Evolutionary conservation across 305 asterid genomes (phyloP).

Genomic region (Plantago lanceolata): DNA sequence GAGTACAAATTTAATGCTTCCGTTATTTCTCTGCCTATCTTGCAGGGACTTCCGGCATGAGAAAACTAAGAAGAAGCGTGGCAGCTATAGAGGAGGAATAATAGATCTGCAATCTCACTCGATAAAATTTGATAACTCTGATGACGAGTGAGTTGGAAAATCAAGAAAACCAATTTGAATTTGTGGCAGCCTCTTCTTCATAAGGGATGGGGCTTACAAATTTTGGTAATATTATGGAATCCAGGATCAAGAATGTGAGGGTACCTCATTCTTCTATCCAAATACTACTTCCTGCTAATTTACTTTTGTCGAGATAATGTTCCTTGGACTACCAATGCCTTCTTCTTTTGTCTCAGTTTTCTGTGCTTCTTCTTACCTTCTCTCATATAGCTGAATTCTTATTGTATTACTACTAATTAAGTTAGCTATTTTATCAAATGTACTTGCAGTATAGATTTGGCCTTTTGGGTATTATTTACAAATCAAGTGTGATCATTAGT

Average conservation of each 20-base stretch:
- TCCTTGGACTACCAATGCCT: background rate
- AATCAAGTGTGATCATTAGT: too few species aligned
- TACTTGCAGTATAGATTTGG: too few species aligned
- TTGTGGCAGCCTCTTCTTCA: conserved; percentile 4
- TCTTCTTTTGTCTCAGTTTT: background rate
- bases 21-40: background rate
- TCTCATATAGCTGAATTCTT: too few species aligned
- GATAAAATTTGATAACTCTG: conserved; percentile 70
- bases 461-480: too few species aligned
- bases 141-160: conserved; percentile 33
- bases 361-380: too few species aligned
- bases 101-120: conserved; percentile 82
- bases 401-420: too few species aligned
- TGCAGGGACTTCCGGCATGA: conserved; percentile 58
- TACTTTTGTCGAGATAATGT: background rate
- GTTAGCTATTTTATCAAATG: too few species aligned
- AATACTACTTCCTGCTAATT: background rate
- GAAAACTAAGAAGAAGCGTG: conserved; percentile 87
- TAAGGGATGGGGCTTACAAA: conserved; percentile 2
- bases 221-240: conserved; percentile 9
- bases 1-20: background rate
- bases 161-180: too few species aligned
- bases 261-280: background rate
- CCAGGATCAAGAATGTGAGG: conserved; percentile 16
- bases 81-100: conserved; percentile 87